Evolutionary conservation across 768 basidiomycete species (phyloP), one percentile per base, ranked within the genome.

Genomic region (Naganishia kalamii): DNA sequence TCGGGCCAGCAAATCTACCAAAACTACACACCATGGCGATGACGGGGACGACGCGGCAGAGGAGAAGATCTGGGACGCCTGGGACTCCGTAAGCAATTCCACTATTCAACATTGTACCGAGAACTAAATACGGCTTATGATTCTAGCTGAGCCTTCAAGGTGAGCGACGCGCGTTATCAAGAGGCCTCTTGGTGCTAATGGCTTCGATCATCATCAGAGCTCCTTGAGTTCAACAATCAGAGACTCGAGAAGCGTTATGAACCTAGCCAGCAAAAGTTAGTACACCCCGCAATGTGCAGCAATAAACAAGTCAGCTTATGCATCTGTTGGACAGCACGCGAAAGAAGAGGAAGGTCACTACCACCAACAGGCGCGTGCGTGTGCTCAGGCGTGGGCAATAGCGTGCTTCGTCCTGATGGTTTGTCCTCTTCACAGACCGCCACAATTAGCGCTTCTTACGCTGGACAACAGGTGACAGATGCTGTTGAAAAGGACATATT

Each of bases 401-500:
- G n/a, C n/a, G n/a, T n/a, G n/a, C n/a, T n/a, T n/a, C n/a, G n/a
- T n/a, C 7, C 48, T 47, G 32, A 27, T 67, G 52, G 62, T 48
- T 60, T 44, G 49, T 29, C 43, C 47, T 0, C 3, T 44, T 70
- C 66, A 63, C 70, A 66, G 74, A 62, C 47, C 35, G 62, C 72
- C 7, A 71, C 73, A 52, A 62, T 76, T 15, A 70, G 75, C 32
- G 59, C 67, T 1, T 62, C 65, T 33, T 87, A 87, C 70, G 80
- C 83, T 65, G 88, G 88, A 0, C 81, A 84, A n/a, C 84, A 84
- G 60, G 77, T 86, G 13, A 84, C 83, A 4, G 51, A 29, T 47
- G 69, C 33, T 35, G 83, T 84, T 7, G 81, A 86, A 69, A 84
- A 84, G 5, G 79, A 85, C 29, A 74, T 96, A 19, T 90, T 98